Percentiles rank a stretch among this genome's conserved stretches.
phyloP scores from a whole-genome alignment of 768 basidiomycete genomes.

The Suillus lakei region DNA sequence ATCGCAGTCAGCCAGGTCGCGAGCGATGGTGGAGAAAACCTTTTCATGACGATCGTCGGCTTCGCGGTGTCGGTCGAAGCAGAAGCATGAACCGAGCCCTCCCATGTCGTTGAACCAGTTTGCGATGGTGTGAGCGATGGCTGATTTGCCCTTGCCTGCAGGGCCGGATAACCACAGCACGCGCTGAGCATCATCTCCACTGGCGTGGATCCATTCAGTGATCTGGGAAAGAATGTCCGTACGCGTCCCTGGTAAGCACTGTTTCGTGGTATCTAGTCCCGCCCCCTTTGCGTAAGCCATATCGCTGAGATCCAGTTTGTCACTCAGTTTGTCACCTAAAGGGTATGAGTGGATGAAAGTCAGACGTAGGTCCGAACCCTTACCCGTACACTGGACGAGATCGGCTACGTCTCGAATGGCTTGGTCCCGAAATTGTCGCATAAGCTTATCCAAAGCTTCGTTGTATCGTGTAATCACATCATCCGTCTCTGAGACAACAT shows the following conservation, averaged over 20 bases:
- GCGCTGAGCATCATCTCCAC: neutral
- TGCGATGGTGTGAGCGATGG: conserved; percentile 27
- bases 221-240: conserved; percentile 18
- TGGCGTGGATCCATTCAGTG: conserved; percentile 16
- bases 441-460: neutral
- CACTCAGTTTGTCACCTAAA: neutral
- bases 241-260: conserved; percentile 23
- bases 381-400: neutral
- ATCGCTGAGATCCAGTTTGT: neutral
- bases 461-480: neutral
- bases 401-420: neutral
- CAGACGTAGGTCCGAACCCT: neutral
- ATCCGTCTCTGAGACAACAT: neutral
- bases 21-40: conserved; percentile 37
- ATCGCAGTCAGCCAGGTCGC: conserved; percentile 24
- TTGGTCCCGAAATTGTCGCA: conserved; percentile 6
- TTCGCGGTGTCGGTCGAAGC: conserved; percentile 14
- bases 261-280: conserved; percentile 5
- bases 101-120: conserved; percentile 9
- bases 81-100: conserved; percentile 24
- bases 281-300: conserved; percentile 6
- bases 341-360: neutral
- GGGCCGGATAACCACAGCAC: conserved; percentile 19
- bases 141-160: conserved; percentile 35
- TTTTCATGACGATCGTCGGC: conserved; percentile 8